phyloP scores from a whole-genome alignment of 805 yeast species.

The Danielozyma ontarioensis region DNA sequence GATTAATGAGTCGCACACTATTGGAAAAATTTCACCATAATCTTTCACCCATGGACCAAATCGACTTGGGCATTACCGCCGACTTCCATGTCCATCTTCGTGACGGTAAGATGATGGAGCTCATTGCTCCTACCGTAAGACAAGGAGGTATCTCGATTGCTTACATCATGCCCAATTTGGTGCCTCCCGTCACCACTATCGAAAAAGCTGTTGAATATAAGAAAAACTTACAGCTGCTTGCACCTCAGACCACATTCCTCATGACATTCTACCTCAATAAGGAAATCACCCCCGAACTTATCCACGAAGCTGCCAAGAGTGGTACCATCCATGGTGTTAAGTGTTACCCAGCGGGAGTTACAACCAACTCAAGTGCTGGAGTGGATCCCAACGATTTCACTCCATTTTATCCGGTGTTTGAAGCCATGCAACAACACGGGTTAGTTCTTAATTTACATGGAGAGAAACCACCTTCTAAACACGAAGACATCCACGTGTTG shows the following conservation, averaged over 20 bases:
- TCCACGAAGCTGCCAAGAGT: conserved; percentile 66
- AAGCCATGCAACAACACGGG: conserved; percentile 76
- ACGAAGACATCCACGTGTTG: conserved; percentile 72
- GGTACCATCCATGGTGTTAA: conserved; percentile 82
- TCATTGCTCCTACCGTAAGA: conserved; percentile 83
- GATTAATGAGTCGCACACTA: too few species aligned
- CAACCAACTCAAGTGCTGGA: conserved; percentile 92
- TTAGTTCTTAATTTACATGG: conserved; percentile 90
- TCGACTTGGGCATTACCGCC: conserved; percentile 66
- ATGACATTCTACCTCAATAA: conserved; percentile 85
- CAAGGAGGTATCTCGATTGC: conserved; percentile 91
- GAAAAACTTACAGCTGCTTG: conserved; percentile 50
- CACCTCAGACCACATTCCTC: conserved; percentile 81
- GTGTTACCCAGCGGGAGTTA: conserved; percentile 98
- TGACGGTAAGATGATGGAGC: conserved; percentile 89
- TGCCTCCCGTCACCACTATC: conserved; percentile 83
- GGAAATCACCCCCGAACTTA: conserved; percentile 79
- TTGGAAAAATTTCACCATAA: too few species aligned
- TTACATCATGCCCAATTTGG: conserved; percentile 93
- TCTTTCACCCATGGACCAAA: too few species aligned
- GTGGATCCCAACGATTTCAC: conserved; percentile 91
- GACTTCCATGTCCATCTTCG: conserved; percentile 97
- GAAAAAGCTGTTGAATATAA: conserved; percentile 71
- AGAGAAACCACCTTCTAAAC: conserved; percentile 68
- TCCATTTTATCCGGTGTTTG: conserved; percentile 81